These are phyloP conservation scores for Solanum hybrid DNA, from an alignment of 305 asterid species.

Conservation along the genomic window DNA sequence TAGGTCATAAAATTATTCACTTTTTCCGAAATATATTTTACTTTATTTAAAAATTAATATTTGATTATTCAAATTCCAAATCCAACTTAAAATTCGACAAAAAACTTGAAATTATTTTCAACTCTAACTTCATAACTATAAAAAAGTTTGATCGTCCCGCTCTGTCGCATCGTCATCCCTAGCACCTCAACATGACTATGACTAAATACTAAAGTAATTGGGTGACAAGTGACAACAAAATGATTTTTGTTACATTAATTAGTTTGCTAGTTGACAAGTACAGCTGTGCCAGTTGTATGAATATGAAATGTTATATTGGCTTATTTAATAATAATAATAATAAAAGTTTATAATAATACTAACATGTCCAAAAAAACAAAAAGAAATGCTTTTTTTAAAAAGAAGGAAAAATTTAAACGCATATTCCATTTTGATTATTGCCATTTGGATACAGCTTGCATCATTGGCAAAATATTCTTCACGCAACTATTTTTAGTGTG, in stretches of 20 bases:
- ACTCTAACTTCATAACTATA: too few species aligned
- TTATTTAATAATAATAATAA: neutral
- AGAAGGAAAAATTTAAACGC: neutral
- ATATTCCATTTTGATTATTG: neutral
- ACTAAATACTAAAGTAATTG: too few species aligned
- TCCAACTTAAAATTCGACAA: neutral
- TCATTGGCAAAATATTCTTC: neutral
- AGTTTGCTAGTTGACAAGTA: too few species aligned
- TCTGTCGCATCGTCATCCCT: neutral
- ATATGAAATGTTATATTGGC: neutral
- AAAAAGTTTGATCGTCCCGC: neutral
- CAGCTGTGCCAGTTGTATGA: too few species aligned
- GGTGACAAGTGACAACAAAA: too few species aligned
- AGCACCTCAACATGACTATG: neutral
- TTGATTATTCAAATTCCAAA: neutral
- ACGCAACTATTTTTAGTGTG: neutral
- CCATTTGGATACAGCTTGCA: neutral
- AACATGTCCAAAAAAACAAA: neutral
- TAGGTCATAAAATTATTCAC: neutral
- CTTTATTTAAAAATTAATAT: neutral
- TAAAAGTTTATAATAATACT: neutral
- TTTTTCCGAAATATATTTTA: rapidly evolving
- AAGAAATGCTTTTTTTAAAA: neutral
- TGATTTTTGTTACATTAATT: too few species aligned
- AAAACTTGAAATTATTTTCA: too few species aligned